phyloP scores from a whole-genome alignment of 768 basidiomycete genomes.

The Austroboletus eburneus region DNA sequence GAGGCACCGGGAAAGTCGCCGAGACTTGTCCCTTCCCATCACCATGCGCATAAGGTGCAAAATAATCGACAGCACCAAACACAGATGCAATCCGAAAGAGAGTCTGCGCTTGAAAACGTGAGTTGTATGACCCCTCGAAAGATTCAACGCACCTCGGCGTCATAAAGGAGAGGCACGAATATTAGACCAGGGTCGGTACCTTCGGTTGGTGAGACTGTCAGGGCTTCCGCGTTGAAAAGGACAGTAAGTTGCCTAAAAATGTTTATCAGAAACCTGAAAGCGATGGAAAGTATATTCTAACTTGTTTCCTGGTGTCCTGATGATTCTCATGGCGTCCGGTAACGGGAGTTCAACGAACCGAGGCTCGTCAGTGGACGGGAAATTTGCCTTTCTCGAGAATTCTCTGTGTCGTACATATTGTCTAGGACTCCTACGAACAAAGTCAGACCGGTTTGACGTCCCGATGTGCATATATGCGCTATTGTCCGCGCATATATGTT shows the following conservation, averaged over 20 bases:
- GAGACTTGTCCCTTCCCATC: conserved; percentile 17
- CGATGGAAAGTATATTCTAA: conserved; percentile 22
- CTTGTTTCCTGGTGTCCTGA: conserved; percentile 52
- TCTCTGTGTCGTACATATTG: conserved; percentile 20
- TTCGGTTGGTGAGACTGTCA: conserved; percentile 8
- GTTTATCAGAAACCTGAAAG: neutral
- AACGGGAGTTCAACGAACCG: conserved; percentile 43
- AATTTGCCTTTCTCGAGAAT: conserved; percentile 10
- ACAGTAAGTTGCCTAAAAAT: conserved; percentile 37
- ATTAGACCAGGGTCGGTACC: conserved; percentile 34
- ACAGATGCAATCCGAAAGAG: conserved; percentile 47
- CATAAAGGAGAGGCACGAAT: conserved; percentile 54
- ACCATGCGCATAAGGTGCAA: conserved; percentile 33
- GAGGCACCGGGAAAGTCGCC: conserved; percentile 42
- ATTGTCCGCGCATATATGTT: conserved; percentile 13
- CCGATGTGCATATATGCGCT: conserved; percentile 20
- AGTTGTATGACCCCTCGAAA: conserved; percentile 2
- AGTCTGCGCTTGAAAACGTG: conserved; percentile 34
- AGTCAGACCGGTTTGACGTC: conserved; percentile 6
- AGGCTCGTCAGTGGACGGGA: conserved; percentile 14
- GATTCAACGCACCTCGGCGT: conserved; percentile 46
- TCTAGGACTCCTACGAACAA: conserved; percentile 15
- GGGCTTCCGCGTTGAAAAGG: conserved; percentile 57
- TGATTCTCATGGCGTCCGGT: conserved; percentile 59
- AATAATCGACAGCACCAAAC: conserved; percentile 65